Evolutionary conservation across 148 eudicot species (phyloP).

Genomic region (Nepenthes mirabilis): DNA sequence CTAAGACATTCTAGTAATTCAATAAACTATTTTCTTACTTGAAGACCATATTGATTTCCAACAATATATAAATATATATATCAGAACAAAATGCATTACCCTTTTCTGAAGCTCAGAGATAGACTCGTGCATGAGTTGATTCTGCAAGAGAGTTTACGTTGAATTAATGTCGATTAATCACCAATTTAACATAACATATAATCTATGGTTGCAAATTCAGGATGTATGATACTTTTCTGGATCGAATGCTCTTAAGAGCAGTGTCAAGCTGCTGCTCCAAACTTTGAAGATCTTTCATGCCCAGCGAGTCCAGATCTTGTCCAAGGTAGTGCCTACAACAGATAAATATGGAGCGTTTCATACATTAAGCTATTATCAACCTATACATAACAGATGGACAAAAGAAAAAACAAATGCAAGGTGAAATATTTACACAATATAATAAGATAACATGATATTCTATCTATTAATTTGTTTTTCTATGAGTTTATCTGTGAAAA

Average conservation of each 20-base stretch:
- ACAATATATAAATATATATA: no score
- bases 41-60: no score
- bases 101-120: no score
- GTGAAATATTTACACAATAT: not conserved
- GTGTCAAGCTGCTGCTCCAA: conserved; percentile 22
- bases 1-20: no score
- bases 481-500: no score
- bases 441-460: no score
- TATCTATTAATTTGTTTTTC: no score
- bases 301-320: conserved; percentile 13
- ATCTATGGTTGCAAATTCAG: not conserved
- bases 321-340: conserved; percentile 16
- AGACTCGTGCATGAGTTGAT: conserved; percentile 41
- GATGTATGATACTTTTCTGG: conserved; percentile 8
- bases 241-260: conserved; percentile 13
- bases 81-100: no score
- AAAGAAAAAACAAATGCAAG: not conserved
- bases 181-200: not conserved
- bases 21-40: no score
- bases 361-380: not conserved
- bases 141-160: conserved; percentile 15
- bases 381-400: not conserved
- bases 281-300: conserved; percentile 11
- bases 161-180: not conserved
- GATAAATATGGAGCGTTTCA: not conserved